A percentile compares a stretch with the other conserved stretches of the same genome.
Evolutionary conservation across 345 rosid species (phyloP).

Genomic region (Schrenkiella parvula): DNA sequence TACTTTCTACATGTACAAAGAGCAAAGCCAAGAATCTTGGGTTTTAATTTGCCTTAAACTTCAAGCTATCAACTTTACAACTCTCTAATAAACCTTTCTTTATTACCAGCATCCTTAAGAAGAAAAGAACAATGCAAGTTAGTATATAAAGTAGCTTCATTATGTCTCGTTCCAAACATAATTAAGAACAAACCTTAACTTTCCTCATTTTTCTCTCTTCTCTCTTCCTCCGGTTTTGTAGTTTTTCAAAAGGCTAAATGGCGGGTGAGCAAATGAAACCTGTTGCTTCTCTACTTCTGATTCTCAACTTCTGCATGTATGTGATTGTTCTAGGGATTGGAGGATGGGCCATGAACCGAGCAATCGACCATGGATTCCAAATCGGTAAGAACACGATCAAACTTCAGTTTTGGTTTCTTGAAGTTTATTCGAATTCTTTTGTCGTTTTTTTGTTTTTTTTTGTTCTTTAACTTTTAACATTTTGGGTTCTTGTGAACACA

Average conservation of each 20-base stretch:
- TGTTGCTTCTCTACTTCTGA: constrained; percentile 58
- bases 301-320: constrained; percentile 84
- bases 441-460: background rate
- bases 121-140: constrained; percentile 64
- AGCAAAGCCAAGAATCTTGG: constrained; percentile 38
- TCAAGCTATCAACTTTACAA: constrained; percentile 64
- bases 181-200: constrained; percentile 10
- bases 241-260: constrained; percentile 37
- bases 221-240: background rate
- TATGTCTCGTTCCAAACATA: constrained; percentile 23
- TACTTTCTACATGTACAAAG: constrained; percentile 30
- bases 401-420: background rate
- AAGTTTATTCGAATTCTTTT: background rate
- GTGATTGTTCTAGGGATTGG: constrained; percentile 67
- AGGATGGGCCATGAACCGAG: constrained; percentile 86
- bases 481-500: background rate
- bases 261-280: constrained; percentile 49
- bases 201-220: background rate
- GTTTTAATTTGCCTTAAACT: constrained; percentile 45
- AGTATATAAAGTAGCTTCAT: constrained; percentile 29
- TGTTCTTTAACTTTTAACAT: constrained; percentile 5
- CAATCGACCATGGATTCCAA: constrained; percentile 79
- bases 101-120: constrained; percentile 50
- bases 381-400: constrained; percentile 47
- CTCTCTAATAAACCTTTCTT: constrained; percentile 35